Percentiles rank a stretch among this genome's conserved stretches.
Conservation (phyloP, 2,329 filamentous ascomycete genomes). For the Aspergillus nomiae region DNA sequence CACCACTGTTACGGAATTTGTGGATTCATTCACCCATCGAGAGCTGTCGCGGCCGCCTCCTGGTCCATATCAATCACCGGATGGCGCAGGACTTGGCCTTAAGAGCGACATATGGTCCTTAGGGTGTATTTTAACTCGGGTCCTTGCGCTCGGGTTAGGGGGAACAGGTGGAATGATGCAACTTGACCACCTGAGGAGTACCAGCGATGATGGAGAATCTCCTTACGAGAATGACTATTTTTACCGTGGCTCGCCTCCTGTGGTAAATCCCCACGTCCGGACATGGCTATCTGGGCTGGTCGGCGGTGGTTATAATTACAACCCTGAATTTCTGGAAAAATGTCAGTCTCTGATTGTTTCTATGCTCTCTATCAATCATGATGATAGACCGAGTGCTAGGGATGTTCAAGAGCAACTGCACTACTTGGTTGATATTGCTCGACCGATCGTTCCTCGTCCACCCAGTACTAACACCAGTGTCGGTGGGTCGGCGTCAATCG, state of each 20-base stretch:
- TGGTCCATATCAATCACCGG: constrained; percentile 18
- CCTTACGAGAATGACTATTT: constrained; percentile 12
- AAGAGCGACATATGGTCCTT: constrained; percentile 26
- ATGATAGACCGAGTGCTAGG: constrained; percentile 1
- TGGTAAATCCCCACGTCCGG: constrained; percentile 17
- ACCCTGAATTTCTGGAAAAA: background rate
- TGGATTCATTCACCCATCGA: background rate
- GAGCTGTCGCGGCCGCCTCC: background rate
- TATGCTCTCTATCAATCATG: constrained; percentile 8
- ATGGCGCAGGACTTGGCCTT: constrained; percentile 9
- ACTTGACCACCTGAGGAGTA: constrained; percentile 5
- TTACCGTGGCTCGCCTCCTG: constrained; percentile 7
- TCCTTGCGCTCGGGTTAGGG: constrained; percentile 19
- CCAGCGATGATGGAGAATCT: background rate
- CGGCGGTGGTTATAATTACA: background rate
- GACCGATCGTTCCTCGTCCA: background rate
- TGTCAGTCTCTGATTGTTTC: background rate
- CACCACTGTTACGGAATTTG: background rate
- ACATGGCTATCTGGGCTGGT: constrained; percentile 11
- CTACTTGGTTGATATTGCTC: background rate
- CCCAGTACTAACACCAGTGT: background rate
- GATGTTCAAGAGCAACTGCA: background rate
- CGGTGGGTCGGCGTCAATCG: background rate
- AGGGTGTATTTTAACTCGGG: constrained; percentile 22
- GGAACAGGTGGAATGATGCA: constrained; percentile 3